Evolutionary conservation across 1,139 yeast species (phyloP).

Genomic region (Hyphopichia fennica): DNA sequence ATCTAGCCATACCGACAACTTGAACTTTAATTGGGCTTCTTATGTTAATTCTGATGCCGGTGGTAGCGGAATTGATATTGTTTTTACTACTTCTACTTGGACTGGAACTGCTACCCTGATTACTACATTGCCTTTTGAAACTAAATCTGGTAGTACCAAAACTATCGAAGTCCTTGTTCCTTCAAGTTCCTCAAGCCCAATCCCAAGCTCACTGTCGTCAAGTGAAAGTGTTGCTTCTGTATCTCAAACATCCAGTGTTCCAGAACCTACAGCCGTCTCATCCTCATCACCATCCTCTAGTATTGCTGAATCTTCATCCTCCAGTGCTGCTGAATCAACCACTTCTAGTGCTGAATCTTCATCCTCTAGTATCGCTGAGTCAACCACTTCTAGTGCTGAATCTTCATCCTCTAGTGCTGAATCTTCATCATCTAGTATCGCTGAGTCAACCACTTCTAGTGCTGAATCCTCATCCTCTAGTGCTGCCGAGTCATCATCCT

Average conservation of each 20-base stretch:
- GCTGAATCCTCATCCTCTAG: too few relatives aligned
- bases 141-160: constrained; percentile 12
- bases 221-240: neutral
- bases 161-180: constrained; percentile 18
- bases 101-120: constrained; percentile 19
- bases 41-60: constrained; percentile 18
- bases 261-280: neutral
- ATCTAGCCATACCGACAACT: neutral
- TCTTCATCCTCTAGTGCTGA: too few relatives aligned
- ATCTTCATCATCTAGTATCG: too few relatives aligned
- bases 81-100: constrained; percentile 23
- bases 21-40: constrained; percentile 12
- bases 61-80: constrained; percentile 20
- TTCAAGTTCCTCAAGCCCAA: neutral
- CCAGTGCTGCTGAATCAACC: too few relatives aligned
- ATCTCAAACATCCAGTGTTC: neutral
- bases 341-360: too few relatives aligned
- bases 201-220: neutral
- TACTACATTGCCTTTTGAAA: constrained; percentile 17
- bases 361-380: too few relatives aligned
- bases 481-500: too few relatives aligned
- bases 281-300: neutral
- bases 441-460: too few relatives aligned
- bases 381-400: too few relatives aligned
- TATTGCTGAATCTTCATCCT: too few relatives aligned